These are phyloP conservation scores for Mycosarcoma mackinlayi DNA, from an alignment of 1,284 basidiomycete species.

Conservation along the genomic window DNA sequence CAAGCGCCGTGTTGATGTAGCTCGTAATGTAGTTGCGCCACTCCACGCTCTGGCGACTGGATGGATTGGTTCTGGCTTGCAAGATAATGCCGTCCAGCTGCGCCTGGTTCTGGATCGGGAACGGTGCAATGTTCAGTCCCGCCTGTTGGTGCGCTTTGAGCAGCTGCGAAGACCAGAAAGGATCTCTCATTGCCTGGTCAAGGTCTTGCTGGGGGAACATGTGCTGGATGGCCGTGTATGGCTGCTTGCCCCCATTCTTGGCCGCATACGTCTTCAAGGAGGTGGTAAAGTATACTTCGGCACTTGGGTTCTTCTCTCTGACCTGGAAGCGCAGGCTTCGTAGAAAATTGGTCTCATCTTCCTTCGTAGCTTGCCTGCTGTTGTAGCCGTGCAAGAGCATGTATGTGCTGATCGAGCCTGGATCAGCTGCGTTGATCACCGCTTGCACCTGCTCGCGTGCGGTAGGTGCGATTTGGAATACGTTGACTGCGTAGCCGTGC, in stretches of 20 bases:
- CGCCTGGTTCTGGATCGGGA: neutral
- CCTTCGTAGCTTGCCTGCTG: constrained; percentile 15
- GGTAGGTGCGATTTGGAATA: constrained; percentile 41
- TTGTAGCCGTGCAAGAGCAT: constrained; percentile 49
- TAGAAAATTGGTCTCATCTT: constrained; percentile 10
- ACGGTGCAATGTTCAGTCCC: neutral
- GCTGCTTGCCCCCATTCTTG: constrained; percentile 35
- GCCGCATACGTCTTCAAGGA: constrained; percentile 20
- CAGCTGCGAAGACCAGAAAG: constrained; percentile 31
- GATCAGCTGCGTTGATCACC: constrained; percentile 21
- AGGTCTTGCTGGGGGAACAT: constrained; percentile 23
- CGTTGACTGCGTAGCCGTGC: constrained; percentile 12
- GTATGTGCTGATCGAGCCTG: constrained; percentile 9
- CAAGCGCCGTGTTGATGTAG: constrained; percentile 1
- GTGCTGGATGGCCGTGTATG: neutral
- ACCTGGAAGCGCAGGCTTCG: constrained; percentile 11
- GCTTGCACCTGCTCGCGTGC: neutral
- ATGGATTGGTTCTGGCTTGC: neutral
- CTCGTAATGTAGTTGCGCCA: neutral
- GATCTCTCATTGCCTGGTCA: constrained; percentile 25
- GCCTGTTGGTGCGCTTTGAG: neutral
- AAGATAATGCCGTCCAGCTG: constrained; percentile 14
- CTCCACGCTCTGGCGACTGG: neutral
- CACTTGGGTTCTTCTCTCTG: neutral
- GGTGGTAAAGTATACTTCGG: constrained; percentile 25